Percentiles rank a stretch among this genome's conserved stretches.
Conservation (phyloP, 2,329 filamentous ascomycete species). For the Ramichloridium luteum region DNA sequence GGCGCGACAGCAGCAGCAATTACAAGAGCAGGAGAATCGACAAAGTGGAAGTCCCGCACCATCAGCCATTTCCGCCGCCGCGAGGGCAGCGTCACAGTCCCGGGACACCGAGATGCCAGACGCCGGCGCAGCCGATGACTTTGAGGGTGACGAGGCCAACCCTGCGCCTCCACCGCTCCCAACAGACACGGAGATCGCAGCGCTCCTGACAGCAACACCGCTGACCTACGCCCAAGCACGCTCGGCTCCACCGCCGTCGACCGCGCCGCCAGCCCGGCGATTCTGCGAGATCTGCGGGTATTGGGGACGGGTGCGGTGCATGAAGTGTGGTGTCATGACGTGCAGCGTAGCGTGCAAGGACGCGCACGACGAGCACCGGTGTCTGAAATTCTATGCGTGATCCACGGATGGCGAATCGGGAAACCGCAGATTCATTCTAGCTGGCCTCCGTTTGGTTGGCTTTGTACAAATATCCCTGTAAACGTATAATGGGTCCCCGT, state of each 20-base stretch:
- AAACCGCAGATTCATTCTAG: too few relatives aligned
- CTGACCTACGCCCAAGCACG: slow-evolving; percentile 55
- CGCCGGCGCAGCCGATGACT: slow-evolving; percentile 33
- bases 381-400: slow-evolving; percentile 40
- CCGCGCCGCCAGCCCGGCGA: slow-evolving; percentile 41
- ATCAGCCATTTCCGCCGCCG: slow-evolving; percentile 1
- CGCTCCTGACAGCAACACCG: slow-evolving; percentile 51
- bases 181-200: slow-evolving; percentile 44
- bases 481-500: too few relatives aligned
- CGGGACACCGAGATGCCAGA: slow-evolving; percentile 27
- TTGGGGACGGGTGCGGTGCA: slow-evolving; percentile 64
- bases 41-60: slow-evolving; percentile 19
- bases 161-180: slow-evolving; percentile 14
- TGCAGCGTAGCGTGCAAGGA: slow-evolving; percentile 66
- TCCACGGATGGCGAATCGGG: too few relatives aligned
- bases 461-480: too few relatives aligned
- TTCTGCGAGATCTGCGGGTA: slow-evolving; percentile 77
- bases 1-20: slow-evolving; percentile 18
- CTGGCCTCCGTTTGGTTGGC: too few relatives aligned
- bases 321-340: slow-evolving; percentile 66
- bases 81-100: too few relatives aligned
- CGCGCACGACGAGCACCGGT: slow-evolving; percentile 58
- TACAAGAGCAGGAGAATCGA: too few relatives aligned
- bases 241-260: slow-evolving; percentile 28
- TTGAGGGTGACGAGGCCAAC: slow-evolving; percentile 31